Percentiles rank a stretch among this genome's conserved stretches.
These are phyloP conservation scores for Hypoxylon perforatum DNA, from an alignment of 495 filamentous ascomycete species.

Conservation along the genomic window DNA sequence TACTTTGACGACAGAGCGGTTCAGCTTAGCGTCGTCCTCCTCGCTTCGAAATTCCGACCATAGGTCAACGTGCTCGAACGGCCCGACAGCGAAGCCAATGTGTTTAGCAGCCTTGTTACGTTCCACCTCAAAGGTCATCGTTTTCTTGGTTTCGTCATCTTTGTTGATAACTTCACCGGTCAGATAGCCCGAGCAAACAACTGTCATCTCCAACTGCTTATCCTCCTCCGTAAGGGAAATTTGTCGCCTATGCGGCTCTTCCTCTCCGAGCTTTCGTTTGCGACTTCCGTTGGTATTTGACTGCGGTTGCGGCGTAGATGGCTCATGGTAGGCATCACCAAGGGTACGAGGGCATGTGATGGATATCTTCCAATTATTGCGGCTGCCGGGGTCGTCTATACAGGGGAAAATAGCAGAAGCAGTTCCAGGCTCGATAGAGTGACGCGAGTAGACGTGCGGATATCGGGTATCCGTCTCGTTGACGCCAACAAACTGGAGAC, in stretches of 20 bases:
- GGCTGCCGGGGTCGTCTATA: constrained; percentile 80
- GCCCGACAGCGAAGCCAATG: constrained; percentile 90
- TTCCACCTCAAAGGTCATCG: constrained; percentile 78
- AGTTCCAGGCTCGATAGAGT: constrained; percentile 77
- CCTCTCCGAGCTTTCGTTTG: constrained; percentile 51
- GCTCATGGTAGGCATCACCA: constrained; percentile 77
- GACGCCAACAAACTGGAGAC: constrained; percentile 88
- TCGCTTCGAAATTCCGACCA: constrained; percentile 84
- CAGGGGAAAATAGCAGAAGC: constrained; percentile 92
- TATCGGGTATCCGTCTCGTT: constrained; percentile 81
- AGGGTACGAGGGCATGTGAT: constrained; percentile 86
- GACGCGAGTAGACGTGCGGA: constrained; percentile 90
- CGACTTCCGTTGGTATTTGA: constrained; percentile 29
- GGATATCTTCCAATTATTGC: constrained; percentile 87
- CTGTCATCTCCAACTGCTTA: constrained; percentile 83
- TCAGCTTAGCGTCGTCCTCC: constrained; percentile 89
- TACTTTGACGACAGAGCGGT: constrained; percentile 81
- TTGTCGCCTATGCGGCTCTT: constrained; percentile 44
- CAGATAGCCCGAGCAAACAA: constrained; percentile 89
- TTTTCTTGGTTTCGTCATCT: constrained; percentile 80
- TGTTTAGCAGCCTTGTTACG: constrained; percentile 82
- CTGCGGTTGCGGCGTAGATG: constrained; percentile 45
- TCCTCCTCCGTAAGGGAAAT: constrained; percentile 75
- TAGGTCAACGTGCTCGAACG: constrained; percentile 92
- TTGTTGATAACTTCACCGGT: constrained; percentile 82